Percentiles rank a stretch among this genome's conserved stretches.
Evolutionary conservation across 768 basidiomycete genomes (phyloP).

Genomic region (Pleurotus ostreatus): DNA sequence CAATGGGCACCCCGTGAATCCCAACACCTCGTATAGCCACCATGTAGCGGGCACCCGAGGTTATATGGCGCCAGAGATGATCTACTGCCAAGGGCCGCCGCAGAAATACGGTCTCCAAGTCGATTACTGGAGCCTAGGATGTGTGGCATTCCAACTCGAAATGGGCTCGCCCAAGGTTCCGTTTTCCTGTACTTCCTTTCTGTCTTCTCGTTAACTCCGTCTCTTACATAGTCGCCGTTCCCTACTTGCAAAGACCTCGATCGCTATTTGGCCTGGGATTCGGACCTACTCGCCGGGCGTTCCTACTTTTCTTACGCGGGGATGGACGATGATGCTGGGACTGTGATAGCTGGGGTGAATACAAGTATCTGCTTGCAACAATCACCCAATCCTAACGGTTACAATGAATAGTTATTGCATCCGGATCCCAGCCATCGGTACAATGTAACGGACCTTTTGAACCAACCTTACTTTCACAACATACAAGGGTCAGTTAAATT

Average conservation of each 20-base stretch:
- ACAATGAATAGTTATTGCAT: slow-evolving; percentile 16
- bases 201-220: not conserved
- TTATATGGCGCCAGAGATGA: slow-evolving; percentile 39
- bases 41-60: slow-evolving; percentile 29
- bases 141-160: slow-evolving; percentile 34
- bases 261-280: not conserved
- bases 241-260: not conserved
- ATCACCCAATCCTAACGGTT: not conserved
- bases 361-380: not conserved
- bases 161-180: slow-evolving; percentile 20
- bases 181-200: no score
- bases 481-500: slow-evolving; percentile 14
- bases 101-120: slow-evolving; percentile 26
- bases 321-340: slow-evolving; percentile 17
- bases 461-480: slow-evolving; percentile 20
- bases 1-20: slow-evolving; percentile 12
- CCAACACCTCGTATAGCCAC: slow-evolving; percentile 13
- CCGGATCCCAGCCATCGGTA: slow-evolving; percentile 16
- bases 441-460: slow-evolving; percentile 14
- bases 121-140: slow-evolving; percentile 41
- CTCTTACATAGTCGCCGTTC: not conserved
- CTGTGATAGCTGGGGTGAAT: slow-evolving; percentile 27
- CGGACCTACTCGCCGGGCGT: slow-evolving; percentile 1
- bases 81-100: slow-evolving; percentile 18
- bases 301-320: slow-evolving; percentile 20